phyloP scores from a whole-genome alignment of 495 filamentous ascomycete species.

The Penicillium longicatenatum region DNA sequence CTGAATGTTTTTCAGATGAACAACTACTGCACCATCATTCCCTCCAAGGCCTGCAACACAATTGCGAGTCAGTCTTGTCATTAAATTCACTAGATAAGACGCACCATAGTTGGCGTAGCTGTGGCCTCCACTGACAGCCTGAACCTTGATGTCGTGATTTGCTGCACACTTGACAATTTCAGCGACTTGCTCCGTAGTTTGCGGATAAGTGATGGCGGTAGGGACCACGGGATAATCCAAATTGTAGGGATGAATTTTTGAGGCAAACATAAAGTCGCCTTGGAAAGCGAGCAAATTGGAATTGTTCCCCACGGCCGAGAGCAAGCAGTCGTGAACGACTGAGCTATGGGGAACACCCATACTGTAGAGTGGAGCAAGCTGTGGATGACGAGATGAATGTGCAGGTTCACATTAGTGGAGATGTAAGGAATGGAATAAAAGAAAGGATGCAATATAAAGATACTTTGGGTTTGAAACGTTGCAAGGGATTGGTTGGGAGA shows the following conservation, averaged over 20 bases:
- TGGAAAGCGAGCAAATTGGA: slow-evolving; percentile 11
- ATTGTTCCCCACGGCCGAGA: slow-evolving; percentile 17
- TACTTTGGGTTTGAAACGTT: not conserved
- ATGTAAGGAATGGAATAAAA: not conserved
- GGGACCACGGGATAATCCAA: slow-evolving; percentile 62
- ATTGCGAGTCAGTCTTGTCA: not conserved
- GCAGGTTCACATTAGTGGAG: not conserved
- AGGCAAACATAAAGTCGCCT: slow-evolving; percentile 9
- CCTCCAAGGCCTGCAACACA: slow-evolving; percentile 46
- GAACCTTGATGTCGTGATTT: slow-evolving; percentile 58
- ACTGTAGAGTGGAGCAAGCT: not conserved
- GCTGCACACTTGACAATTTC: slow-evolving; percentile 61
- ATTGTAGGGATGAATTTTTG: slow-evolving; percentile 51
- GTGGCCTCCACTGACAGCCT: slow-evolving; percentile 72
- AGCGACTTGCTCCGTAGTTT: slow-evolving; percentile 57
- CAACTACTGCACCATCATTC: slow-evolving; percentile 40
- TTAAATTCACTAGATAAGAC: not conserved
- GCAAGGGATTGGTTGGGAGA: not conserved
- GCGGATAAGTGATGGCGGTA: slow-evolving; percentile 62
- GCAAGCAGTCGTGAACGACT: slow-evolving; percentile 16
- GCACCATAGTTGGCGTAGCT: slow-evolving; percentile 63
- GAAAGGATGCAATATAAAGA: not conserved
- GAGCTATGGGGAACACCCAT: slow-evolving; percentile 17
- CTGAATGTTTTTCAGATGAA: slow-evolving; percentile 50
- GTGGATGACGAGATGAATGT: not conserved